phyloP scores from a whole-genome alignment of 2,329 filamentous ascomycete species.

The Aspergillus melleus region DNA sequence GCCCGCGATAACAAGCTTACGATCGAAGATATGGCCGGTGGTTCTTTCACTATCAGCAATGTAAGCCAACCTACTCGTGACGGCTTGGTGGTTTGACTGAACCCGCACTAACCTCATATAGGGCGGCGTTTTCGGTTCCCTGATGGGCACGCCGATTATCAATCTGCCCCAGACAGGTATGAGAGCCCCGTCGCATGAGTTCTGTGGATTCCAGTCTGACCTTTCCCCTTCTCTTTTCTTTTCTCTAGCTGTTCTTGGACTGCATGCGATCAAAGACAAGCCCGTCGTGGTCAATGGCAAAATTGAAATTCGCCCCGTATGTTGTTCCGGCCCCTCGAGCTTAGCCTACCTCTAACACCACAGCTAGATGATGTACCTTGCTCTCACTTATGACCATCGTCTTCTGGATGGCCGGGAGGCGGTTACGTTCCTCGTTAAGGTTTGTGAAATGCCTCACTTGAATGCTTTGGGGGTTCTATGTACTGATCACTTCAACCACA shows the following conservation, averaged over 20 bases:
- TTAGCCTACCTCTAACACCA: constrained; percentile 13
- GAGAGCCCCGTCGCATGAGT: constrained; percentile 10
- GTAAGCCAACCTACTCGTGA: constrained; percentile 42
- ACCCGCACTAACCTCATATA: constrained; percentile 23
- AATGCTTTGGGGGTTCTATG: neutral
- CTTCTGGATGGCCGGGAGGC: constrained; percentile 93
- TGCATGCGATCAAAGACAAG: constrained; percentile 95
- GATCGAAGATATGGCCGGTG: constrained; percentile 98
- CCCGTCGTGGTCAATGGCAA: constrained; percentile 89
- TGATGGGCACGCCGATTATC: constrained; percentile 98
- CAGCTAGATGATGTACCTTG: constrained; percentile 92
- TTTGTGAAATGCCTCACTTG: constrained; percentile 20
- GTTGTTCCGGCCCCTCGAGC: constrained; percentile 16
- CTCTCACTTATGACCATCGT: constrained; percentile 95
- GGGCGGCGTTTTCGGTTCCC: constrained; percentile 90
- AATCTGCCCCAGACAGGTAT: constrained; percentile 84
- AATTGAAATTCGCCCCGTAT: constrained; percentile 80
- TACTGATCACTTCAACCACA: constrained; percentile 22
- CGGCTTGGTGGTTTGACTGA: neutral
- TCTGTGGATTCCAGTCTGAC: neutral
- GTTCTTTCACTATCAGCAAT: constrained; percentile 97
- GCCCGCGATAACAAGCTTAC: constrained; percentile 95
- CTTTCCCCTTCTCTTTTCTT: constrained; percentile 16
- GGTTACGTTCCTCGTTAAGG: constrained; percentile 92
- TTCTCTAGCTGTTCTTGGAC: constrained; percentile 70